Evolutionary conservation across 1,284 basidiomycete species (phyloP), one percentile per base, ranked within the genome.

Genomic region (Irpex rosettiformis): DNA sequence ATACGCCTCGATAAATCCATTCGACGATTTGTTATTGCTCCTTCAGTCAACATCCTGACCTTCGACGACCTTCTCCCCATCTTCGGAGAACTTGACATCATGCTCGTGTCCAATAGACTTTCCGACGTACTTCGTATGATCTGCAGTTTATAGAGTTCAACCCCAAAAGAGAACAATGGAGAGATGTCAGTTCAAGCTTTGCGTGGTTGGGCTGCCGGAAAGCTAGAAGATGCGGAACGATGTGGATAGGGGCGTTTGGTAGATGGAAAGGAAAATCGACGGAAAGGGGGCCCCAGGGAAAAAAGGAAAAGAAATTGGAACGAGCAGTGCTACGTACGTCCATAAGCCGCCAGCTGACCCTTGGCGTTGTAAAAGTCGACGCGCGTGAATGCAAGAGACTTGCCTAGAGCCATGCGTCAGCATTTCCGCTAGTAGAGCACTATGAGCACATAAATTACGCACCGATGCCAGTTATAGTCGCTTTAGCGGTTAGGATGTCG

Each of bases 111-210:
- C 77, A 13, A 82, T 79, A 4, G 89, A 91, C 69, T 84, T 90
- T 13, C 89, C 91, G 59, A 96, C 79, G 65, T 92, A 95, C 72
- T 96, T 96, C 5, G 93, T 96, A 68, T 96, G 93, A 63, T 85
- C 90, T 92, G 61, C 49, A 33, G 16, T 11, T 4, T 18, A n/a
- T 18, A 47, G 33, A 37, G 33, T 8, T 11, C 10, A 37, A 8
- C 10, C 33, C 33, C 10, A 16, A 8, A 37, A 16, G 33, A 16
- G 33, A 37, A 16, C 16, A 37, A 37, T 37, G n/a, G n/a, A 37
- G 3, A 16, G 10, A 16, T 37, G 33, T 37, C 33, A 37, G 33
- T 37, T 37, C 13, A 16, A 47, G 13, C n/a, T n/a, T n/a, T n/a
- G n/a, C n/a, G n/a, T n/a, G n/a, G n/a, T n/a, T n/a, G n/a, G n/a